Percentiles rank a stretch among this genome's conserved stretches.
These are phyloP conservation scores for Bacterosira constricta DNA, from an alignment of 108 stramenopile genomes.

Conservation along the genomic window DNA sequence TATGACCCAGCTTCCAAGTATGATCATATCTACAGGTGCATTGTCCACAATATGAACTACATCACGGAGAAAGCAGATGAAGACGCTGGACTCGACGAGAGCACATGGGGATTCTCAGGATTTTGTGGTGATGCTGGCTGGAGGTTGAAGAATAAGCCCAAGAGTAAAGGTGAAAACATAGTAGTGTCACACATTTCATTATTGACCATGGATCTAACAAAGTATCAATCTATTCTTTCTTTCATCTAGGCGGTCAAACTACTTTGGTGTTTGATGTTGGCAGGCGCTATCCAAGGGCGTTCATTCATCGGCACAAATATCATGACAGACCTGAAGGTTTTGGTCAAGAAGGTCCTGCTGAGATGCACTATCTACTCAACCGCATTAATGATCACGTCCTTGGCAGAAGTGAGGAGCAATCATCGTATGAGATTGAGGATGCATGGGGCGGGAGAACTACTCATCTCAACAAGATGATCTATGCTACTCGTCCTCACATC, in stretches of 20 bases:
- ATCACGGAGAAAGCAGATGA: conserved; percentile 10
- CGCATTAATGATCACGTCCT: not conserved
- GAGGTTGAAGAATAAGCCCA: not conserved
- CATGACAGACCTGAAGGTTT: not conserved
- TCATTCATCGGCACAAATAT: conserved; percentile 8
- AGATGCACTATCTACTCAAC: not conserved
- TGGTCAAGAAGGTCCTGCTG: not conserved
- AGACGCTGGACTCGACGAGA: conserved; percentile 8
- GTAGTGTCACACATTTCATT: no score
- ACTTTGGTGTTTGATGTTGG: conserved; percentile 4
- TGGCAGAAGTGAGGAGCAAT: not conserved
- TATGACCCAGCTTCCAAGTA: conserved; percentile 23
- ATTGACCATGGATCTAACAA: no score
- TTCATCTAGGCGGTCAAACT: no score
- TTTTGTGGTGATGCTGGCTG: conserved; percentile 7
- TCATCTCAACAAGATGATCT: conserved; percentile 2
- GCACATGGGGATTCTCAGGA: conserved; percentile 17
- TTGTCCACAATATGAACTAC: conserved; percentile 22
- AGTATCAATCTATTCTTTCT: no score
- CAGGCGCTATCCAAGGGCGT: conserved; percentile 6
- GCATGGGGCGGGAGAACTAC: no score
- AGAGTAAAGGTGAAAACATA: not conserved
- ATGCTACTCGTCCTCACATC: not conserved
- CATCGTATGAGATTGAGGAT: not conserved
- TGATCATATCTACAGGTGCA: conserved; percentile 1